These are phyloP conservation scores for Jimgerdemannia flammicorona DNA, from an alignment of 192 early-diverging fungal genomes.

Conservation along the genomic window DNA sequence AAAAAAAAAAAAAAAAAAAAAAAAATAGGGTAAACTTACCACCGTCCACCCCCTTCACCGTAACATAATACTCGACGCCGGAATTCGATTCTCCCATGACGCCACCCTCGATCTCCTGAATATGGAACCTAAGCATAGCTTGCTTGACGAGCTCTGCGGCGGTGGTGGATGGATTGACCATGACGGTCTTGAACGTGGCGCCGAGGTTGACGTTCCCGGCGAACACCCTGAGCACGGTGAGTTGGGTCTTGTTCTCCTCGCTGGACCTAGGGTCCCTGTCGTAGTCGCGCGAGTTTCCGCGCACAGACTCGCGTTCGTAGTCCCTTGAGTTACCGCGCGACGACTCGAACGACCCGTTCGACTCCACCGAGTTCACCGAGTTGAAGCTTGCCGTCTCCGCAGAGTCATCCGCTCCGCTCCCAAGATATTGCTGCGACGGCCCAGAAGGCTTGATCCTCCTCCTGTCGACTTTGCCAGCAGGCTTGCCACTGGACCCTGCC, in stretches of 20 bases:
- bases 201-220: conserved; percentile 54
- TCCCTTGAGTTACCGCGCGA: neutral
- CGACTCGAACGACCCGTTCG: neutral
- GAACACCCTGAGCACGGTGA: conserved; percentile 48
- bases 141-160: conserved; percentile 44
- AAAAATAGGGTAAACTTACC: conserved; percentile 25
- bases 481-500: conserved; percentile 4
- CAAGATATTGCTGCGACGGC: neutral
- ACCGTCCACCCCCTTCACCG: conserved; percentile 44
- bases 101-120: conserved; percentile 41
- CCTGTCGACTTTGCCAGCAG: conserved; percentile 7
- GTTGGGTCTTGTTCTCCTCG: conserved; percentile 25
- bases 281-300: neutral
- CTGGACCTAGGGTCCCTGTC: neutral
- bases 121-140: conserved; percentile 48
- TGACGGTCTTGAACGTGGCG: conserved; percentile 49
- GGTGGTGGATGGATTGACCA: conserved; percentile 38
- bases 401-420: conserved; percentile 12
- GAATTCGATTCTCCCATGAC: neutral
- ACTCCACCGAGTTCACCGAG: neutral
- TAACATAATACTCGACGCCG: conserved; percentile 35
- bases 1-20: too few relatives aligned
- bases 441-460: neutral
- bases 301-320: neutral
- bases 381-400: neutral